Evolutionary conservation across 31 red algal genomes (phyloP).

Genomic region (Odonthalia washingtoniensis): DNA sequence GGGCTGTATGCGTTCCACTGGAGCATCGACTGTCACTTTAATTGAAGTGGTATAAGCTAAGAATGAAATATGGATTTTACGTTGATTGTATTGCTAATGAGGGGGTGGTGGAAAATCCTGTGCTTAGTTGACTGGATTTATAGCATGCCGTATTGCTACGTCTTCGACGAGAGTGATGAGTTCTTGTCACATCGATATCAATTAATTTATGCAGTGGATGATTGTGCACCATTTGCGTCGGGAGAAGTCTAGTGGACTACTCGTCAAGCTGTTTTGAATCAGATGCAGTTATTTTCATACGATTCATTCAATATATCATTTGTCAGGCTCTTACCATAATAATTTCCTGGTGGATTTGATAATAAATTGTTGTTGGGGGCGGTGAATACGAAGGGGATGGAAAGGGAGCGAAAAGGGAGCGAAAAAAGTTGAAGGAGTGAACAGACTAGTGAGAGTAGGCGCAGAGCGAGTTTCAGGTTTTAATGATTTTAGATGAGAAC

Average conservation of each 20-base stretch:
- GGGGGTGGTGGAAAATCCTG: no score
- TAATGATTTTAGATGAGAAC: no score
- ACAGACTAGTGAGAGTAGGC: no score
- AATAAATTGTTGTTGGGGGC: no score
- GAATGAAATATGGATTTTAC: not conserved
- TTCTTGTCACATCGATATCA: conserved; percentile 1
- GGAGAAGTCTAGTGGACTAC: not conserved
- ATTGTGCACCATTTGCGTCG: not conserved
- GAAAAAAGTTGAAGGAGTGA: not conserved
- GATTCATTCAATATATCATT: no score
- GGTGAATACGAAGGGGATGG: no score
- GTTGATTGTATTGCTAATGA: no score
- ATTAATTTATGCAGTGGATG: conserved; percentile 20
- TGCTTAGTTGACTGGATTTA: not conserved
- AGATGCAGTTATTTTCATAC: no score
- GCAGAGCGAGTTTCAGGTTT: no score
- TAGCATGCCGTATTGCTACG: not conserved
- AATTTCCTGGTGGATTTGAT: no score
- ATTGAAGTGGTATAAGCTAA: not conserved
- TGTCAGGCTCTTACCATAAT: no score
- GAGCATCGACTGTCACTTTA: not conserved
- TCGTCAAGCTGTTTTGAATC: not conserved
- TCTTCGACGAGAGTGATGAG: conserved; percentile 36
- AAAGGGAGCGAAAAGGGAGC: not conserved
- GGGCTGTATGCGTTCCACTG: not conserved